Evolutionary conservation across 2,329 filamentous ascomycete genomes (phyloP), one percentile per base, ranked within the genome.

Genomic region (Claviceps purpurea): DNA sequence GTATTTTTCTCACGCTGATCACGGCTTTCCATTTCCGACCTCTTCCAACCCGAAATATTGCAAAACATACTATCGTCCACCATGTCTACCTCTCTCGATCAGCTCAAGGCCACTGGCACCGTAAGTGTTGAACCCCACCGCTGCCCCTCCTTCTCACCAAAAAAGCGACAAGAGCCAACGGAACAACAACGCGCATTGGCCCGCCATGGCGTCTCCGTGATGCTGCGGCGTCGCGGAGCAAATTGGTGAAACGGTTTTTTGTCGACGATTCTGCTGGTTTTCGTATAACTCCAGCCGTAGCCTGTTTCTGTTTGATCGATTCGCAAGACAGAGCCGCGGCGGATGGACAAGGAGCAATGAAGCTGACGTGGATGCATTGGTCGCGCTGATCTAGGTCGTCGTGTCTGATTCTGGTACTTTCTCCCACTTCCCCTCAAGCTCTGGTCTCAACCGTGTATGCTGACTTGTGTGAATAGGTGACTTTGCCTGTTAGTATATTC

Each of bases 21-120:
- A 11, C 30, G 10, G 10, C 4, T 34, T 4, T 4, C 10, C 30
- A 20, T 42, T 20, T 4, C 13, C 41, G 18, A 42, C 4, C 1
- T 13, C 41, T 42, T 14, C 10, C 2, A 4, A 34, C 4, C 3
- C 11, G 30, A 4, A 34, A 34, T 34, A 34, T 34, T 34, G 30
- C 30, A 11, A 34, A 34, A 34, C 30, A 34, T 34, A 18, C 8
- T 11, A 20, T 47, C 26, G 44, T 2, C 39, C 58, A 66, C 50
- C 60, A 96, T 96, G 90, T 73, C 88, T 72, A 85, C 76, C 73
- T 88, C 90, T 72, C 86, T 98, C 65, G 93, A 97, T 65, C 90
- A 97, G 77, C 82, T 98, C 71, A 98, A 98, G 81, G 84, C 88
- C 77, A 73, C 85, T 69, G 93, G 93, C 84, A 98, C 93, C 67